Conservation (phyloP, 2,329 filamentous ascomycete genomes). For the Penicillium freii region DNA sequence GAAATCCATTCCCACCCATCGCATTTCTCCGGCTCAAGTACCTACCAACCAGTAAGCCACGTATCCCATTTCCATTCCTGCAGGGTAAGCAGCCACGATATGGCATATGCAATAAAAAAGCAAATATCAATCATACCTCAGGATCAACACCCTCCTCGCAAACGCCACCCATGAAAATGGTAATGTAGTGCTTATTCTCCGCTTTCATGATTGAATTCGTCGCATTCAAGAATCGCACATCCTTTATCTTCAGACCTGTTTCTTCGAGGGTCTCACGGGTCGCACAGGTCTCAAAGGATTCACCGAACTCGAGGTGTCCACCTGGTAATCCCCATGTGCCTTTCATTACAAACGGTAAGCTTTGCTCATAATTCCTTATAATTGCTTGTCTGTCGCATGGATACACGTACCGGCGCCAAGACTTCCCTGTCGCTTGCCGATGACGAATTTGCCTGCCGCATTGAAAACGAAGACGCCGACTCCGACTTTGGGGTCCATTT, state of each 20-base stretch:
- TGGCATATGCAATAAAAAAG: not conserved
- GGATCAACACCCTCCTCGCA: conserved; percentile 51
- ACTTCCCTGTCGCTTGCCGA: conserved; percentile 50
- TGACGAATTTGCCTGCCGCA: conserved; percentile 43
- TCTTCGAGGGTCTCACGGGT: conserved; percentile 69
- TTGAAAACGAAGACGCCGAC: conserved; percentile 51
- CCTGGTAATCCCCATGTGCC: conserved; percentile 68
- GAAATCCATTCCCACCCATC: conserved; percentile 54
- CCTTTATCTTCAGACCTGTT: conserved; percentile 59
- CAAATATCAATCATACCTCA: conserved; percentile 42
- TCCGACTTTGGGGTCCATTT: conserved; percentile 42
- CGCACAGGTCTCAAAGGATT: conserved; percentile 62
- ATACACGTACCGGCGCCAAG: conserved; percentile 45
- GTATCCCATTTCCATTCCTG: not conserved
- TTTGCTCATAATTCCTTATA: not conserved
- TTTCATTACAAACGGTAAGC: conserved; percentile 20
- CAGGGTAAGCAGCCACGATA: not conserved
- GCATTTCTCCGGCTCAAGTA: conserved; percentile 54
- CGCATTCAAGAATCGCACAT: conserved; percentile 55
- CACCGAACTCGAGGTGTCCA: conserved; percentile 70
- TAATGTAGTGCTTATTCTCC: conserved; percentile 70
- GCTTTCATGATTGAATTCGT: conserved; percentile 66
- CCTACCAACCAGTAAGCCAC: conserved; percentile 8
- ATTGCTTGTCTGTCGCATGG: not conserved
- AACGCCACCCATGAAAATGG: conserved; percentile 63